These are phyloP conservation scores for Saccharomyces cerevisiae DNA, from an alignment of 805 yeast species.

Conservation along the genomic window DNA sequence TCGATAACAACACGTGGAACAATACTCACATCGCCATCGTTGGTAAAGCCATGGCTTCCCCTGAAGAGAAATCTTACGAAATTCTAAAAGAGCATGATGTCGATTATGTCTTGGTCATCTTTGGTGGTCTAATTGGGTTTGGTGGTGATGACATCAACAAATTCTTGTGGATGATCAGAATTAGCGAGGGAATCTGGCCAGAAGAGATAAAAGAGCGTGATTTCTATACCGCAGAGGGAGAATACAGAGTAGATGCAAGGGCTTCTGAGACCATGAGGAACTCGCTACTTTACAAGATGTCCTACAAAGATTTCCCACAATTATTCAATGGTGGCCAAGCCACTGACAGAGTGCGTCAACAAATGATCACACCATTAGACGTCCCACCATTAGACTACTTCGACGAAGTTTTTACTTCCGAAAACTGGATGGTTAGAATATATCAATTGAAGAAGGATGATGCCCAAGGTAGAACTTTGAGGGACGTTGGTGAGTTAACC, in stretches of 20 bases:
- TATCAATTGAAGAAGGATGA: slow-evolving; percentile 87
- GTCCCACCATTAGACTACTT: slow-evolving; percentile 58
- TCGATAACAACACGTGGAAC: slow-evolving; percentile 98
- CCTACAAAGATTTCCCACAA: slow-evolving; percentile 78
- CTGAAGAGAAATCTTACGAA: slow-evolving; percentile 81
- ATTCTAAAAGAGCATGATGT: slow-evolving; percentile 87
- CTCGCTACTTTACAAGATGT: slow-evolving; percentile 90
- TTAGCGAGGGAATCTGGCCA: slow-evolving; percentile 99
- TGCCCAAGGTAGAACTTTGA: slow-evolving; percentile 71
- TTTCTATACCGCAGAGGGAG: slow-evolving; percentile 78
- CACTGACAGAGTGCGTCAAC: slow-evolving; percentile 82
- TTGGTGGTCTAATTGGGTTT: slow-evolving; percentile 90
- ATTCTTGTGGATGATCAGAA: slow-evolving; percentile 97
- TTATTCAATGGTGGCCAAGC: slow-evolving; percentile 52
- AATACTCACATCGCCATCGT: slow-evolving; percentile 98
- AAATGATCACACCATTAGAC: slow-evolving; percentile 47
- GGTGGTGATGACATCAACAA: slow-evolving; percentile 96
- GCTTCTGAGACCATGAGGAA: slow-evolving; percentile 84
- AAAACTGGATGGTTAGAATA: slow-evolving; percentile 93
- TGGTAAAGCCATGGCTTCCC: slow-evolving; percentile 93
- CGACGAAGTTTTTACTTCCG: slow-evolving; percentile 91
- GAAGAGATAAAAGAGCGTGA: slow-evolving; percentile 87
- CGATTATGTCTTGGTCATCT: slow-evolving; percentile 85
- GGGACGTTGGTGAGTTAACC: slow-evolving; percentile 48
- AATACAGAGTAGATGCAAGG: slow-evolving; percentile 72